Conservation (phyloP, 1,139 yeast species). For the Wickerhamiella infanticola region DNA sequence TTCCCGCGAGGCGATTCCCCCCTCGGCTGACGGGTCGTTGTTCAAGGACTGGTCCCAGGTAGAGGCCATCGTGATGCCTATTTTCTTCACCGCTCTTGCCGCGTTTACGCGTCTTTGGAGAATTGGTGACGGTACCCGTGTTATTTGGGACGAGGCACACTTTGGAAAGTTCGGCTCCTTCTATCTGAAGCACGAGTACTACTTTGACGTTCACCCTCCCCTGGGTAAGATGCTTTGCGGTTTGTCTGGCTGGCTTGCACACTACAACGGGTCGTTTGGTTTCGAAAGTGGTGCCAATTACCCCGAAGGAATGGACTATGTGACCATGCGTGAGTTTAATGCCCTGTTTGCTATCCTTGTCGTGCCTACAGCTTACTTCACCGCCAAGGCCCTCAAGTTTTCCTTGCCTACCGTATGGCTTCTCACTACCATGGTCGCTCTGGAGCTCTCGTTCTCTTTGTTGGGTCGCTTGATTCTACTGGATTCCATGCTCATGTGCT, state of each 20-base stretch:
- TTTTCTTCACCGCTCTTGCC: slow-evolving; percentile 43
- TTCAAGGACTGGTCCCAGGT: slow-evolving; percentile 16
- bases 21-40: slow-evolving; percentile 11
- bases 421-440: slow-evolving; percentile 68
- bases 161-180: slow-evolving; percentile 93
- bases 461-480: slow-evolving; percentile 82
- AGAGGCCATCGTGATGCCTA: slow-evolving; percentile 38
- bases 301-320: slow-evolving; percentile 77
- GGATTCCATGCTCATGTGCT: slow-evolving; percentile 90
- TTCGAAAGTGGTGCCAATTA: slow-evolving; percentile 77
- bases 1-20: neutral
- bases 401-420: slow-evolving; percentile 78
- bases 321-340: slow-evolving; percentile 87
- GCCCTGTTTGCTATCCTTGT: slow-evolving; percentile 80
- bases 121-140: slow-evolving; percentile 47
- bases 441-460: slow-evolving; percentile 77
- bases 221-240: slow-evolving; percentile 96
- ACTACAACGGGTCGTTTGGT: slow-evolving; percentile 90
- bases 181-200: slow-evolving; percentile 81
- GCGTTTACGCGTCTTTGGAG: slow-evolving; percentile 52
- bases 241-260: slow-evolving; percentile 83
- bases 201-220: slow-evolving; percentile 98
- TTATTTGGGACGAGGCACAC: slow-evolving; percentile 62
- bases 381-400: slow-evolving; percentile 74
- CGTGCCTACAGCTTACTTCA: slow-evolving; percentile 87